Evolutionary conservation across 108 stramenopile species (phyloP).

Genomic region (Nitzschia sp.): DNA sequence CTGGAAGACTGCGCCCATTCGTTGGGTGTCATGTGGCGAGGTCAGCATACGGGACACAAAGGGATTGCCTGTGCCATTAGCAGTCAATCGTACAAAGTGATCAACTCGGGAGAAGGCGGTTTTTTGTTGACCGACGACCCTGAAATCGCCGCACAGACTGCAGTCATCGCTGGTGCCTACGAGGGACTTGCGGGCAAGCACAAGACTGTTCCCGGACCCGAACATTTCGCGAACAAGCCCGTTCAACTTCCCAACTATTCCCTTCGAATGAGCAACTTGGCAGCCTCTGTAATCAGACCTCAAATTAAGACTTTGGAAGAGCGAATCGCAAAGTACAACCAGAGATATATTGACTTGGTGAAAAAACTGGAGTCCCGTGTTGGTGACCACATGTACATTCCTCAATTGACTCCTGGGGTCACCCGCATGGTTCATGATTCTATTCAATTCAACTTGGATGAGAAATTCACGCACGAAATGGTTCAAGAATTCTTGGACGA

Average conservation of each 20-base stretch:
- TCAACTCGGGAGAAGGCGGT: constrained; percentile 92
- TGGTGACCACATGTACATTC: constrained; percentile 73
- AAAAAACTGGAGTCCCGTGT: constrained; percentile 51
- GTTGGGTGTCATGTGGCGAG: constrained; percentile 80
- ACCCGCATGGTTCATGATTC: constrained; percentile 83
- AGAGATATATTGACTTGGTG: constrained; percentile 59
- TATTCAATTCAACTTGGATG: constrained; percentile 80
- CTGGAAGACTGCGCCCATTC: constrained; percentile 92
- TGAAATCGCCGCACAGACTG: constrained; percentile 71
- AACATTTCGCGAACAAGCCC: constrained; percentile 57
- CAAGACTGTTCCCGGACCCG: constrained; percentile 66
- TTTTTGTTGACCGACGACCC: constrained; percentile 83
- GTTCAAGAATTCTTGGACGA: constrained; percentile 73
- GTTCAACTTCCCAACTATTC: constrained; percentile 79
- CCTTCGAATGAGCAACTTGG: constrained; percentile 79
- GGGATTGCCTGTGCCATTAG: constrained; percentile 73
- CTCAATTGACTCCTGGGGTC: constrained; percentile 71
- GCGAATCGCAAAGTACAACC: constrained; percentile 81
- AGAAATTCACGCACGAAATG: constrained; percentile 67
- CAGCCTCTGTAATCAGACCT: constrained; percentile 79
- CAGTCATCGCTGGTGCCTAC: constrained; percentile 88
- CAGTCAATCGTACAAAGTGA: constrained; percentile 89
- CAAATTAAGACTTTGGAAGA: constrained; percentile 80
- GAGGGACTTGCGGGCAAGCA: constrained; percentile 78
- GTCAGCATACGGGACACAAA: constrained; percentile 83